Conservation (phyloP, 768 basidiomycete genomes). For the Leccinum incarnatum region DNA sequence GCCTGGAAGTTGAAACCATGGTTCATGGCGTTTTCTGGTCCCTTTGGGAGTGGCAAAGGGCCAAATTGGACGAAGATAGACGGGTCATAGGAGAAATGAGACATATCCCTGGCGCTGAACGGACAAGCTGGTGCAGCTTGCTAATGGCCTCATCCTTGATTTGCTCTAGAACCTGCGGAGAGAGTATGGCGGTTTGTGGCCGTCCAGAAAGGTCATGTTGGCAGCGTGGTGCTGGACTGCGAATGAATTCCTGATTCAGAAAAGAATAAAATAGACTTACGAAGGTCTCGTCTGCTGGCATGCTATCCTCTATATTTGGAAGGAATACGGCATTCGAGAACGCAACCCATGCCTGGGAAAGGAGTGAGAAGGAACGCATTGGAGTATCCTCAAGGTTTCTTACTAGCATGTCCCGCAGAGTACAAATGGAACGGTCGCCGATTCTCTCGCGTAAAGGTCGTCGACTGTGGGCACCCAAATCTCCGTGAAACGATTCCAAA, state of each 20-base stretch:
- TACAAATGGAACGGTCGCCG: conserved; percentile 63
- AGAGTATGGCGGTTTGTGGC: conserved; percentile 72
- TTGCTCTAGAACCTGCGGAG: conserved; percentile 51
- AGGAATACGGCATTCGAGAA: conserved; percentile 69
- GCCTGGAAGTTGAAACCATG: conserved; percentile 77
- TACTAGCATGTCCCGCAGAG: conserved; percentile 88
- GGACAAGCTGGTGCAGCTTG: conserved; percentile 58
- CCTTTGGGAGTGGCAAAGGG: conserved; percentile 67
- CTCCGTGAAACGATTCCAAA: conserved; percentile 97
- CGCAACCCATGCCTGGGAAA: conserved; percentile 79
- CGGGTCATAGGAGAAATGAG: conserved; percentile 33
- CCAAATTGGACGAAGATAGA: conserved; percentile 56
- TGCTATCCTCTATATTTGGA: conserved; percentile 25
- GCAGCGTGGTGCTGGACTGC: conserved; percentile 80
- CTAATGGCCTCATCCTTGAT: conserved; percentile 57
- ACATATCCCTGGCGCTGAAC: conserved; percentile 24
- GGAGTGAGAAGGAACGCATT: conserved; percentile 2
- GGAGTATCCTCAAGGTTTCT: conserved; percentile 19
- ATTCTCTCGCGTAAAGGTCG: conserved; percentile 50
- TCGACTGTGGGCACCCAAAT: conserved; percentile 95
- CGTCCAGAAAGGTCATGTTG: conserved; percentile 89
- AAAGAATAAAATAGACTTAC: conserved; percentile 42
- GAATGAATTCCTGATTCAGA: conserved; percentile 12
- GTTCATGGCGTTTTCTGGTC: conserved; percentile 37
- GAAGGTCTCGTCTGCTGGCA: conserved; percentile 56